Conservation (phyloP, 2,329 filamentous ascomycete species). For the Thielaviopsis punctulata region DNA sequence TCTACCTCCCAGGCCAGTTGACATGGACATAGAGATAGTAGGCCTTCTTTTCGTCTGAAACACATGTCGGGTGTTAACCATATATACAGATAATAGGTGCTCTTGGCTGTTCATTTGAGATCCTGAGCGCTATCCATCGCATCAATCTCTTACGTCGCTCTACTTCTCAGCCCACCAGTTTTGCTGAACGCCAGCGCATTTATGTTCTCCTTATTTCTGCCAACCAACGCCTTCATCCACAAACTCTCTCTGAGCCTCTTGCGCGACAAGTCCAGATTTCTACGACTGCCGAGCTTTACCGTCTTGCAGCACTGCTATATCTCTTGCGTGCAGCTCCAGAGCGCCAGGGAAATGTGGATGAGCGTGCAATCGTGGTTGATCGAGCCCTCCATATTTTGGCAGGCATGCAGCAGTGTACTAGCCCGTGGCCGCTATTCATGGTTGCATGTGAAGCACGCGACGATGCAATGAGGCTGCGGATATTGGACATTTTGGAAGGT, state of each 20-base stretch:
- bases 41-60: not conserved
- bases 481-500: constrained; percentile 24
- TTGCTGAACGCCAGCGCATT: not conserved
- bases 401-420: constrained; percentile 25
- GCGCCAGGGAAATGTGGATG: constrained; percentile 11
- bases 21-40: constrained; percentile 4
- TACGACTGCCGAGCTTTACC: constrained; percentile 33
- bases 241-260: constrained; percentile 15
- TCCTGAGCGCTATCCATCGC: constrained; percentile 26
- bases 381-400: constrained; percentile 22
- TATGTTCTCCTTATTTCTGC: not conserved
- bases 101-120: constrained; percentile 28
- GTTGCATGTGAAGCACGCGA: constrained; percentile 26
- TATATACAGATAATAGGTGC: constrained; percentile 27
- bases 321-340: constrained; percentile 20
- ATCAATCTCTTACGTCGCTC: constrained; percentile 23
- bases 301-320: constrained; percentile 30
- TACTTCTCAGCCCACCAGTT: constrained; percentile 13
- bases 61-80: not conserved
- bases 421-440: constrained; percentile 32
- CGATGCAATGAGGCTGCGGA: constrained; percentile 24
- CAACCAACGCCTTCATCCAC: not conserved
- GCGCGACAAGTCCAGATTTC: constrained; percentile 18
- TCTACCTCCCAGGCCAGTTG: not conserved
- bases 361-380: constrained; percentile 16